Base-by-base conservation (phyloP, 768 basidiomycete species). In the Lactifluus volemus region DNA sequence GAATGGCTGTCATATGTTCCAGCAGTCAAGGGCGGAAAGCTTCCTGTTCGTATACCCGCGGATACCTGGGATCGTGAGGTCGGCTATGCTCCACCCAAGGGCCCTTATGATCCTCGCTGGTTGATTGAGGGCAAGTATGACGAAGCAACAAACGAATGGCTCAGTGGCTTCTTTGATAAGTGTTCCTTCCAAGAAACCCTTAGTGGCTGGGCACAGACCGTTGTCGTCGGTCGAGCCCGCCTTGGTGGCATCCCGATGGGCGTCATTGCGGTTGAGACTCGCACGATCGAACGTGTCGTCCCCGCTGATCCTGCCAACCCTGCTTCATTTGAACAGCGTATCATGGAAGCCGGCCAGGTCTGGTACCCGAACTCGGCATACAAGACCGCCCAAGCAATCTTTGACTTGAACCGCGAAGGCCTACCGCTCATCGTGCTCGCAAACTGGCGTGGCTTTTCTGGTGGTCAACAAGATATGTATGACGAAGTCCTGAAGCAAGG, bases 401-500 rank as follows among this genome's bases (percentile, higher is more conserved):
- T 94, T 74, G 97, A 99, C 76, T 92, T 98, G 79, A 89, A 96
- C 75, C 88, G 97, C 47, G 97, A 99, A 75, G 92, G 91, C 25
- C 79, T 99, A 14, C 97, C 97, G 4, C 80, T 99, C 61, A 95
- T 98, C 73, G 95, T 99, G 73, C 98, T 99, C 70, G 97, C 97
- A 57, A 99, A 99, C 79, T 98, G 97, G 94, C 90, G 97, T 78
- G 97, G 97, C 29, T 99, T 99, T 85, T 99, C 97, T 21, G 97
- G 97, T 64, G 97, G 97, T 65, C 95, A 98, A 74, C 95, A 97
- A 74, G 95, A 98, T 73, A 98, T 98, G 94, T 96, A 93, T 69
- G 94, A 98, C 74, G 95, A 96, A 72, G 84, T 98, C 59, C 79
- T 98, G 69, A 98, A 98, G 75, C 92, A 98, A 72, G 95, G 95